Evolutionary conservation across 176 grass and related monocot genomes (phyloP).

Genomic region (Zea luxurians): DNA sequence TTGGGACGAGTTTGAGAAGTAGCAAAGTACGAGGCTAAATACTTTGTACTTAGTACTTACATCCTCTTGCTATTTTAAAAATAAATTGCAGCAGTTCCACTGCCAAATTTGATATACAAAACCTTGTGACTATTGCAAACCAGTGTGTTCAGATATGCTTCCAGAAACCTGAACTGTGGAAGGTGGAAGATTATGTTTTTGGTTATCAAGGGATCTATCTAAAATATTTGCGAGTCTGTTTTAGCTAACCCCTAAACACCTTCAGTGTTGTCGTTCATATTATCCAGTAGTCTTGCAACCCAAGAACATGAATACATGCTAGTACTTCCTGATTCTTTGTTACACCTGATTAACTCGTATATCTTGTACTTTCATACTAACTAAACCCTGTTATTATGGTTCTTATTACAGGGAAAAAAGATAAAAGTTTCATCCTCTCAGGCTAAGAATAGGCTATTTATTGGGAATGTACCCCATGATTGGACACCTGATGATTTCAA

Average conservation of each 20-base stretch:
- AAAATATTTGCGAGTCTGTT: neutral
- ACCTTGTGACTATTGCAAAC: neutral
- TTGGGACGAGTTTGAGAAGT: neutral
- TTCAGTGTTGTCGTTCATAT: neutral
- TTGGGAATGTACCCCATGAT: conserved; percentile 81
- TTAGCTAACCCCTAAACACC: neutral
- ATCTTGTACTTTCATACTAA: conserved; percentile 28
- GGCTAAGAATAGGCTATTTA: conserved; percentile 84
- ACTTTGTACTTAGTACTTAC: neutral
- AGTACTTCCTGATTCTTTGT: neutral
- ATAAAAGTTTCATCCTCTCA: conserved; percentile 75
- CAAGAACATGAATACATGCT: neutral
- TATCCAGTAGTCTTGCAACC: conserved; percentile 6
- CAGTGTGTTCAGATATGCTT: neutral
- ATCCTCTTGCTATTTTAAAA: conserved; percentile 1
- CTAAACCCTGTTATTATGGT: conserved; percentile 26
- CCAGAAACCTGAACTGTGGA: neutral
- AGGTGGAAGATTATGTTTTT: conserved; percentile 8
- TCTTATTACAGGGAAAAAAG: conserved; percentile 61
- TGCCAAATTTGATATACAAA: neutral
- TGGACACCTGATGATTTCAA: conserved; percentile 79
- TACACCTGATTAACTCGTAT: neutral
- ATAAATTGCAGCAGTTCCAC: neutral
- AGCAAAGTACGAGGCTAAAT: neutral
- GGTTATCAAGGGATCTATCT: neutral